phyloP scores from a whole-genome alignment of 2,329 filamentous ascomycete species.

The Phialophora tarda region DNA sequence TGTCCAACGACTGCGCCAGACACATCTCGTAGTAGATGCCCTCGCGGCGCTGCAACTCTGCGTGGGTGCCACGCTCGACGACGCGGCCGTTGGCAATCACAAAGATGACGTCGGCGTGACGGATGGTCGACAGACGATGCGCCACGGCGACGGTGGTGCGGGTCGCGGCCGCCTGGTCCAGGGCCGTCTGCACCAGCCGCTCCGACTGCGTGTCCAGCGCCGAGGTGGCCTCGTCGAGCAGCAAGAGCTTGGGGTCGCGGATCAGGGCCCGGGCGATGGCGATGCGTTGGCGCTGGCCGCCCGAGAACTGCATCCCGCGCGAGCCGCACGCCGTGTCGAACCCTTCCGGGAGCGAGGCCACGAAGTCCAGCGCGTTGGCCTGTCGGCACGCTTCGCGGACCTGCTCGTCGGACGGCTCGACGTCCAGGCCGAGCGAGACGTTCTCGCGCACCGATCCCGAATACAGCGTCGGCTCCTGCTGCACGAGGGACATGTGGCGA shows the following conservation, averaged over 20 bases:
- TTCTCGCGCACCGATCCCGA: constrained; percentile 73
- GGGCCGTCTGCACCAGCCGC: constrained; percentile 43
- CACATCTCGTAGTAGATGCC: constrained; percentile 49
- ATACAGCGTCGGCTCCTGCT: constrained; percentile 76
- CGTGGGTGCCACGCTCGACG: constrained; percentile 50
- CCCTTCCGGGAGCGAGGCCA: constrained; percentile 48
- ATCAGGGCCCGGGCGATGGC: constrained; percentile 52
- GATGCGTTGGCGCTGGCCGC: constrained; percentile 52
- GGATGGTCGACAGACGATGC: constrained; percentile 49
- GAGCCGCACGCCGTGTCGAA: constrained; percentile 46
- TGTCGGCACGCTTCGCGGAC: constrained; percentile 46
- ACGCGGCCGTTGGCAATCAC: constrained; percentile 50
- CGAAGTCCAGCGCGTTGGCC: constrained; percentile 48
- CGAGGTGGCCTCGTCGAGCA: constrained; percentile 54
- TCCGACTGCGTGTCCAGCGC: constrained; percentile 50
- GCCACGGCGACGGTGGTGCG: constrained; percentile 48
- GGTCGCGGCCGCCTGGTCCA: constrained; percentile 41
- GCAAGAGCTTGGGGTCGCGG: constrained; percentile 44
- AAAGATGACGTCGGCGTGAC: constrained; percentile 47
- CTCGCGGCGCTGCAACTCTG: constrained; percentile 47
- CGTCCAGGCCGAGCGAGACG: constrained; percentile 62
- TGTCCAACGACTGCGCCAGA: constrained; percentile 39
- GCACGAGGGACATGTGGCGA: constrained; percentile 69
- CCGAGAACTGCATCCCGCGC: constrained; percentile 46
- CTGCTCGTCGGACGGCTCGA: constrained; percentile 41